Conservation (phyloP, 768 basidiomycete species). For the Termitomyces sp. region DNA sequence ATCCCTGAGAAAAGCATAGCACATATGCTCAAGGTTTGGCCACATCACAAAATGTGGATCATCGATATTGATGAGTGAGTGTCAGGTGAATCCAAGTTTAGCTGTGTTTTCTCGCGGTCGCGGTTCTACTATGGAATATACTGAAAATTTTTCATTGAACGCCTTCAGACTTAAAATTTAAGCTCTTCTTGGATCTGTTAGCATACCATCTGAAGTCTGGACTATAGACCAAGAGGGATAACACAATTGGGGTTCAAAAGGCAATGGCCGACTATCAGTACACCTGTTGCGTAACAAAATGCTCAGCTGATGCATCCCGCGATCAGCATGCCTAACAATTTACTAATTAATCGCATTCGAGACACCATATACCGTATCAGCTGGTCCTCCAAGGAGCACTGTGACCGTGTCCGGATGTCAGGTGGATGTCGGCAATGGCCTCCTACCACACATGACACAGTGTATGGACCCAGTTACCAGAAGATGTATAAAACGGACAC, state of each 20-base stretch:
- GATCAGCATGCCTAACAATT: slow-evolving; percentile 10
- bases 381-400: slow-evolving; percentile 6
- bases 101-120: not conserved
- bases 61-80: not conserved
- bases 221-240: not conserved
- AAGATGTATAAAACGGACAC: slow-evolving; percentile 11
- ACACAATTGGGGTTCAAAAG: not conserved
- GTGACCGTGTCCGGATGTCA: slow-evolving; percentile 10
- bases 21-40: not conserved
- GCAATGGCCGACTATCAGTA: too few relatives aligned
- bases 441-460: slow-evolving; percentile 8
- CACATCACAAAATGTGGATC: not conserved
- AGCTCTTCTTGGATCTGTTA: not conserved
- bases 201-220: not conserved
- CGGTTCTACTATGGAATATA: not conserved
- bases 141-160: not conserved
- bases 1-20: not conserved
- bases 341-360: slow-evolving; percentile 7
- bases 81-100: not conserved
- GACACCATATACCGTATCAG: slow-evolving; percentile 5
- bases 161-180: not conserved
- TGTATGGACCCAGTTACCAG: slow-evolving; percentile 2
- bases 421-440: slow-evolving; percentile 11
- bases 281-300: slow-evolving; percentile 4
- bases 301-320: slow-evolving; percentile 12